Percentiles rank a stretch among this genome's conserved stretches.
Conservation (phyloP, 257 asterid species). For the Penstemon newberryi region DNA sequence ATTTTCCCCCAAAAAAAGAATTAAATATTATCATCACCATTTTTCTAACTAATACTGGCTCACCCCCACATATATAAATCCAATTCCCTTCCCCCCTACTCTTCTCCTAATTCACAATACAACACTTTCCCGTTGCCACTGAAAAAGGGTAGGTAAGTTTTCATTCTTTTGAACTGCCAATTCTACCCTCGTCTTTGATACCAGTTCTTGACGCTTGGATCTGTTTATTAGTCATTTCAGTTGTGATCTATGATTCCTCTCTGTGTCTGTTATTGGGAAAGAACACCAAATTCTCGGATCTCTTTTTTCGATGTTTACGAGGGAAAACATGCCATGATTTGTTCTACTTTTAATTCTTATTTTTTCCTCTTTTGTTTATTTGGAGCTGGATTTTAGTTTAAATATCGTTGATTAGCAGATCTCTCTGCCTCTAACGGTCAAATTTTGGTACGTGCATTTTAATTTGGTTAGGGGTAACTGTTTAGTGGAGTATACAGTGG, state of each 20-base stretch:
- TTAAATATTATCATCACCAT: too few relatives aligned
- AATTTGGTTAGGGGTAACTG: conserved; percentile 2
- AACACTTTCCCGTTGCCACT: not conserved
- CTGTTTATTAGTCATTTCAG: conserved; percentile 15
- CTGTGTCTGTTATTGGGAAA: conserved; percentile 4
- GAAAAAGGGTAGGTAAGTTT: conserved; percentile 5
- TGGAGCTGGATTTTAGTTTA: conserved; percentile 12
- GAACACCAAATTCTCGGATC: conserved; percentile 18
- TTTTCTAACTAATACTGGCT: not conserved
- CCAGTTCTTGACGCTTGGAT: conserved; percentile 23
- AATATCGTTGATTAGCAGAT: not conserved
- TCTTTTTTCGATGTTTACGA: conserved; percentile 28
- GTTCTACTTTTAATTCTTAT: not conserved
- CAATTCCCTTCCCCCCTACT: conserved; percentile 12
- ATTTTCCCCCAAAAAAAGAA: too few relatives aligned
- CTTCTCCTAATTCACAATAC: not conserved
- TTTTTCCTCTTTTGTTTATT: not conserved
- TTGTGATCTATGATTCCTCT: conserved; percentile 17
- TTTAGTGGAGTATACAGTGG: not conserved
- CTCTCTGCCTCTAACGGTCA: conserved; percentile 17
- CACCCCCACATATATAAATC: conserved; percentile 24
- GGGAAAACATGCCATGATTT: conserved; percentile 23
- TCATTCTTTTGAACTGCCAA: conserved; percentile 14
- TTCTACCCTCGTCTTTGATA: not conserved
- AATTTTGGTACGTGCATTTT: conserved; percentile 7